Base-by-base conservation (phyloP, 176 grass and related monocot genomes). In the Oryza glumipatula region DNA sequence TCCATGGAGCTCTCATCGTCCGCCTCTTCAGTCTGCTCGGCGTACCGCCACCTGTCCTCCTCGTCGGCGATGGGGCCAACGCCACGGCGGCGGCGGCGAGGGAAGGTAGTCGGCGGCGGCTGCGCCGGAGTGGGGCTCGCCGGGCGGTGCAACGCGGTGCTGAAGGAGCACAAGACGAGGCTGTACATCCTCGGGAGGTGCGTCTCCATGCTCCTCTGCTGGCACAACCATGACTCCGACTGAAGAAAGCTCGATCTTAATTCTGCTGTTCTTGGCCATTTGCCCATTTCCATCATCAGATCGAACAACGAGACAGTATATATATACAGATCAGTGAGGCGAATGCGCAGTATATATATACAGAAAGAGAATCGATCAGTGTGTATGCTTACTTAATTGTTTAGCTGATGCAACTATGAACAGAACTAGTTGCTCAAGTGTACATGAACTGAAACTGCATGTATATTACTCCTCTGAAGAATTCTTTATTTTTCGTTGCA, bases 81-180 rank as follows among this genome's bases (percentile, higher is more conserved):
- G 3, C 58, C n/a, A 0, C 87, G 65, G 1, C 80, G 32, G 1
- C 80, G 32, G 61, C 89, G 52, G 72, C 39, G 5, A 23, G 22
- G 30, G 77, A 78, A 44, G 82, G 65, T 70, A 0, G 0, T 0
- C 1, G 60, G 17, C 33, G 4, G 3, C 28, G 80, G 77, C 35
- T 24, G 24, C 26, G 82, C 72, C 0, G 74, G 41, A 73, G 51
- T 56, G 56, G 56, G 46, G 72, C 72, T 44, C 41, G 39, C 24
- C 22, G 71, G 87, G 11, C 73, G 91, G 68, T 97, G 94, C 87
- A 45, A 80, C 66, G 74, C 85, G 16, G 74, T 91, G 91, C 87
- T 97, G 71, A 97, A 97, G 91, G 75, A 90, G 90, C 94, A 97
- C 83, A 94, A 94, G 89, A 97, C 94, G 32, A 79, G 91, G 80